Conservation (phyloP, 2,329 filamentous ascomycete species). For the Curvularia spicifera region DNA sequence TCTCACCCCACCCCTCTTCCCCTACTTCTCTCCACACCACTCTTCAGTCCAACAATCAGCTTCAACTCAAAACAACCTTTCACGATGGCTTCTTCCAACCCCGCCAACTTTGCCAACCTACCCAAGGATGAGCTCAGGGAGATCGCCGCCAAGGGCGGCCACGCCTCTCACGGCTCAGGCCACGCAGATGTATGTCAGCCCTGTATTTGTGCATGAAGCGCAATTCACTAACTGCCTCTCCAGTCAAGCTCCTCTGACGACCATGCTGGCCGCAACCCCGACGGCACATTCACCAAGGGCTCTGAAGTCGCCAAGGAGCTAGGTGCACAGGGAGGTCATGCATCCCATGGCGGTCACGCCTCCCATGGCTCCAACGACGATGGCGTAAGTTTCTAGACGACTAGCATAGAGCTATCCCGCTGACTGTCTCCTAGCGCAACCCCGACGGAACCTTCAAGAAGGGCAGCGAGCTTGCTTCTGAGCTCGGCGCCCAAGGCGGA, state of each 20-base stretch:
- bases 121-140: slow-evolving; percentile 57
- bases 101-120: slow-evolving; percentile 61
- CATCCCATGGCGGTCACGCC: slow-evolving; percentile 30
- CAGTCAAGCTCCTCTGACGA: neutral
- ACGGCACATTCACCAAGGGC: slow-evolving; percentile 50
- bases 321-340: slow-evolving; percentile 46
- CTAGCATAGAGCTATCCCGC: slow-evolving; percentile 41
- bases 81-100: slow-evolving; percentile 53
- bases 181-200: slow-evolving; percentile 5
- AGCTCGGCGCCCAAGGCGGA: slow-evolving; percentile 44
- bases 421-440: slow-evolving; percentile 48
- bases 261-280: slow-evolving; percentile 42
- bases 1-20: neutral
- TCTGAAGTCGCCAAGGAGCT: slow-evolving; percentile 49
- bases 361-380: slow-evolving; percentile 17
- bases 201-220: neutral
- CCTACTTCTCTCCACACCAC: neutral
- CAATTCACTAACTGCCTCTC: neutral
- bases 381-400: slow-evolving; percentile 33
- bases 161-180: slow-evolving; percentile 45
- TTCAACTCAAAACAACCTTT: slow-evolving; percentile 15
- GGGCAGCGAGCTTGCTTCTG: slow-evolving; percentile 45
- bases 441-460: slow-evolving; percentile 51
- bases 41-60: slow-evolving; percentile 6
- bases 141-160: slow-evolving; percentile 59